These are phyloP conservation scores for Aspergillus hortae DNA, from an alignment of 2,329 filamentous ascomycete species.

Conservation along the genomic window DNA sequence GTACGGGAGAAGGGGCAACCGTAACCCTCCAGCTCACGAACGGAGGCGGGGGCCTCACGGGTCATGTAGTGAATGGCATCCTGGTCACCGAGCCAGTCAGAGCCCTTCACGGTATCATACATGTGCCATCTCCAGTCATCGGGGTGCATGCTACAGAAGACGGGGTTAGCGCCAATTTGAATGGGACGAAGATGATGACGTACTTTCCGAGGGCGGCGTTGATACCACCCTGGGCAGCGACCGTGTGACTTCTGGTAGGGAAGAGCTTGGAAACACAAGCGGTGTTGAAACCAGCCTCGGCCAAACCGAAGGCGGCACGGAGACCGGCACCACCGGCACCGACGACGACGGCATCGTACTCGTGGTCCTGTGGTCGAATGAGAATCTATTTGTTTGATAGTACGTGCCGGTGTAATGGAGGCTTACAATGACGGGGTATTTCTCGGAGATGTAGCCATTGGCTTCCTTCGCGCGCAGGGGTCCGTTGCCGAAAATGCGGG, in stretches of 20 bases:
- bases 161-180: slow-evolving; percentile 16
- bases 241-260: slow-evolving; percentile 62
- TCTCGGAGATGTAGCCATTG: slow-evolving; percentile 76
- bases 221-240: slow-evolving; percentile 66
- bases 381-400: no score
- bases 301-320: slow-evolving; percentile 61
- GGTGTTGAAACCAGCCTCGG: slow-evolving; percentile 62
- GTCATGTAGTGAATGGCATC: slow-evolving; percentile 99
- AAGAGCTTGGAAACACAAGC: slow-evolving; percentile 64
- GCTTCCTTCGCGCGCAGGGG: slow-evolving; percentile 92
- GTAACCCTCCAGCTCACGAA: slow-evolving; percentile 95
- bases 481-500: slow-evolving; percentile 79
- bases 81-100: slow-evolving; percentile 95
- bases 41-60: slow-evolving; percentile 82
- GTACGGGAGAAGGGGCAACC: slow-evolving; percentile 91
- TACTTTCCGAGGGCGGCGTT: slow-evolving; percentile 44
- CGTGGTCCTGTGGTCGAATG: slow-evolving; percentile 67
- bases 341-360: slow-evolving; percentile 94
- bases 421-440: slow-evolving; percentile 91
- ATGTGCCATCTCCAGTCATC: slow-evolving; percentile 99
- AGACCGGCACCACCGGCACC: slow-evolving; percentile 62
- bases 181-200: slow-evolving; percentile 13
- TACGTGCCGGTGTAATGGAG: neutral
- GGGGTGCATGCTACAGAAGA: slow-evolving; percentile 77
- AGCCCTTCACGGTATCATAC: slow-evolving; percentile 98